These are phyloP conservation scores for Plantago major DNA, from an alignment of 257 asterid species.

Conservation along the genomic window DNA sequence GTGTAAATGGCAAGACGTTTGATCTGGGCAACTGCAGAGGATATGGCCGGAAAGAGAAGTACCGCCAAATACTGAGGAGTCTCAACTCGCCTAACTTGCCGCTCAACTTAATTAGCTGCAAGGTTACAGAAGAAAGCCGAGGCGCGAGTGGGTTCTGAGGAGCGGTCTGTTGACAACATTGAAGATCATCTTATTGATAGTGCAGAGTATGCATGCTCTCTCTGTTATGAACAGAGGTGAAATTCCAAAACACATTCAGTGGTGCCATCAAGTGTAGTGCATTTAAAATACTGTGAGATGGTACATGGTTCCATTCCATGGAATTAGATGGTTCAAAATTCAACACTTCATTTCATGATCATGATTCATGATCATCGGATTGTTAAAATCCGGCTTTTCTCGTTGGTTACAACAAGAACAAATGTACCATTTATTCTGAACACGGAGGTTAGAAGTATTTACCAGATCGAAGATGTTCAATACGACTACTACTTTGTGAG, in stretches of 20 bases:
- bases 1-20: slow-evolving; percentile 52
- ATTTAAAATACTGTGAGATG: no score
- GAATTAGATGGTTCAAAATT: no score
- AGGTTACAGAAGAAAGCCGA: slow-evolving; percentile 70
- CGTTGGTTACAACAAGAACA: no score
- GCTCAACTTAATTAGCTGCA: slow-evolving; percentile 61
- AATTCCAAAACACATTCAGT: slow-evolving; percentile 48
- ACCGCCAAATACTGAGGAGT: slow-evolving; percentile 75
- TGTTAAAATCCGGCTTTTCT: no score
- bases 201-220: slow-evolving; percentile 71
- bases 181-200: slow-evolving; percentile 72
- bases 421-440: no score
- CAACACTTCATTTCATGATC: no score
- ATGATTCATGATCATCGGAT: no score
- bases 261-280: background rate
- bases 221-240: slow-evolving; percentile 57
- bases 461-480: no score
- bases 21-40: slow-evolving; percentile 85
- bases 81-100: slow-evolving; percentile 74
- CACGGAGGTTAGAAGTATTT: no score
- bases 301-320: no score
- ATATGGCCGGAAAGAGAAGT: slow-evolving; percentile 64
- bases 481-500: no score
- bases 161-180: slow-evolving; percentile 69
- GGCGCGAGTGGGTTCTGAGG: slow-evolving; percentile 72